Base-by-base conservation (phyloP, 495 filamentous ascomycete genomes). In the Penicillium cinerascens region DNA sequence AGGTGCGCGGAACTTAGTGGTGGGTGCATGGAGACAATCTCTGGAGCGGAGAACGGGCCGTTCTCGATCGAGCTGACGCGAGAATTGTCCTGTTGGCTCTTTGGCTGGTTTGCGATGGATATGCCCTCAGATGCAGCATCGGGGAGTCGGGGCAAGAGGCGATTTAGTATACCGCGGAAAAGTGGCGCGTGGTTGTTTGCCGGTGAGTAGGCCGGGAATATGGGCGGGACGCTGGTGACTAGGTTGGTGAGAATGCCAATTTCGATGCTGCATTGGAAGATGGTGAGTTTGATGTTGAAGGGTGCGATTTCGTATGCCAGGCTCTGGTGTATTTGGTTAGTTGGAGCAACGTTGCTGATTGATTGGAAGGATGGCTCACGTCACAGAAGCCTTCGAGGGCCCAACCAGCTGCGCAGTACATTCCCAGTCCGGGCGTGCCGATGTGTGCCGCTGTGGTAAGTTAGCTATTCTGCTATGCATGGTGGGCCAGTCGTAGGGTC, bases 351-450 rank as follows among this genome's bases (percentile, higher is more conserved):
- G 0, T 5, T 10, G 3, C 10, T 35, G 2, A 21, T 10, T 11
- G 11, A n/a, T 15, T 25, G 15, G 6, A 7, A 18, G 22, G 22
- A 10, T 21, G 13, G n/a, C 75, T 52, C 56, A 82, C 81, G 69
- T 96, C 92, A 71, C 91, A 96, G 68, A 93, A 96, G n/a, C 93
- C 93, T 70, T 98, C 93, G 6, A 97, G 81, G 7, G 92, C 93
- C 91, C 95, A 96, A 37, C 89, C 90, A 21, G 89, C 85, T 40
- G 93, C 91, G 59, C 89, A 91, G 66, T 93, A 95, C 78, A 93
- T 87, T 39, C 88, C 82, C 67, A 97, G 81, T 13, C 91, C 89
- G 0, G 93, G 93, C 2, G 92, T 96, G 23, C 92, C 93, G 57
- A 98, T 86, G 69, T 96, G 90, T 6, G 89, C 91, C 26, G 89